Evolutionary conservation across 495 filamentous ascomycete species (phyloP), one percentile per base, ranked within the genome.

Genomic region (Penicillium waksmanii): DNA sequence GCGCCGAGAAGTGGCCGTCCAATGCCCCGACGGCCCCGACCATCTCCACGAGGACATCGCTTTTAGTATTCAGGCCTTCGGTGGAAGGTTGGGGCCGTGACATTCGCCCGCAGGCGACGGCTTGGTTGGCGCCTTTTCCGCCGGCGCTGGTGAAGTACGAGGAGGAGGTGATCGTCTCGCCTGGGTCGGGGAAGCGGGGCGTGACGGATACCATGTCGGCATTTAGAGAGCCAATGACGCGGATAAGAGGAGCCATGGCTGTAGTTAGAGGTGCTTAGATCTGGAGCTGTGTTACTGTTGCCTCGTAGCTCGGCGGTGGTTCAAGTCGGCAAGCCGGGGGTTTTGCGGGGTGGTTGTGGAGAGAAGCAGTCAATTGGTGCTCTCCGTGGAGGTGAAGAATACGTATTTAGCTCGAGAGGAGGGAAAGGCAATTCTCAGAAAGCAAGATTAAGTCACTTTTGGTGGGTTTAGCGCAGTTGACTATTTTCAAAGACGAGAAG

Each of bases 51-150:
- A 73, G 67, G 3, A 91, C 84, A 15, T 78, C 73, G 25, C 73
- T 74, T n/a, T 66, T 65, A 15, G 64, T 63, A 12, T 73, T 61
- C 8, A 68, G 43, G 15, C 66, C 52, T 6, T 64, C 53, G 15
- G 62, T 52, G 6, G 46, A 50, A n/a, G 61, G 69, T n/a, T 67
- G 62, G 9, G 67, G 57, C 57, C 87, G 83, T 0, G 85, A 87
- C 11, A 90, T 75, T 1, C 89, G 82, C 0, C 82, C 83, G 65
- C 83, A 86, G 7, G 94, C 94, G 43, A 96, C 90, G 47, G 92
- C 92, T 77, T 98, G 95, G 79, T 98, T 98, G 35, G 92, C 92
- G 60, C 95, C 95, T 76, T 98, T 98, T 43, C 95, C 95, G 55
- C 95, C 95, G 13, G 87, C 85, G 50, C 89, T 93, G 43, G 85